A percentile compares a stretch with the other conserved stretches of the same genome.
phyloP scores from a whole-genome alignment of 495 filamentous ascomycete genomes.

The Penicillium canariense region DNA sequence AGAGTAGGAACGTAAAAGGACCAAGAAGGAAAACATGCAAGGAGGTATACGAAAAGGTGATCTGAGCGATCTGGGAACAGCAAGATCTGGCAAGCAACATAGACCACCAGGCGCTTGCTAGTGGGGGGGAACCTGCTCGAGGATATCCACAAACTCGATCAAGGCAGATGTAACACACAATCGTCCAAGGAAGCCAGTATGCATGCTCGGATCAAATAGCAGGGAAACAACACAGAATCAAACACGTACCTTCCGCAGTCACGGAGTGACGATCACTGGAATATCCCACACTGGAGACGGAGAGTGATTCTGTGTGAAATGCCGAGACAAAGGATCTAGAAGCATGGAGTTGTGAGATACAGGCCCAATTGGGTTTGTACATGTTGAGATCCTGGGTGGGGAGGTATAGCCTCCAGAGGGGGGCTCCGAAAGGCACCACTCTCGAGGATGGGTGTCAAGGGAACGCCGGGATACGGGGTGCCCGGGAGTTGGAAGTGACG shows the following conservation, averaged over 20 bases:
- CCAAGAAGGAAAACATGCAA: neutral
- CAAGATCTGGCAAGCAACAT: neutral
- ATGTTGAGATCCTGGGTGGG: neutral
- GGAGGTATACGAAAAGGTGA: neutral
- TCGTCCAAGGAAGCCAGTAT: too few species aligned
- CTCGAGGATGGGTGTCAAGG: neutral
- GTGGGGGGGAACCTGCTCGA: too few species aligned
- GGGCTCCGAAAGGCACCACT: neutral
- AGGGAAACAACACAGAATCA: neutral
- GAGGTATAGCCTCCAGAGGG: neutral
- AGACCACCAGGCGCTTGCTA: too few species aligned
- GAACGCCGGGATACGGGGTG: neutral
- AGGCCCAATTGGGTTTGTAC: neutral
- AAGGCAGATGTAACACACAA: too few species aligned
- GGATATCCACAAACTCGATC: too few species aligned
- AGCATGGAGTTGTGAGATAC: neutral
- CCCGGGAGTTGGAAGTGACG: neutral
- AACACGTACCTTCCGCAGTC: neutral
- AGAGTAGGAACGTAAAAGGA: too few species aligned
- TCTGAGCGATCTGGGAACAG: neutral
- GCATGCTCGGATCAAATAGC: neutral
- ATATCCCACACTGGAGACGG: neutral
- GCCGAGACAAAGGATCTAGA: neutral
- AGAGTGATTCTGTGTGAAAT: neutral
- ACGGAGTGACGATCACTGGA: neutral